Conservation (phyloP, 2,329 filamentous ascomycete genomes). For the Emmonsia crescens region DNA sequence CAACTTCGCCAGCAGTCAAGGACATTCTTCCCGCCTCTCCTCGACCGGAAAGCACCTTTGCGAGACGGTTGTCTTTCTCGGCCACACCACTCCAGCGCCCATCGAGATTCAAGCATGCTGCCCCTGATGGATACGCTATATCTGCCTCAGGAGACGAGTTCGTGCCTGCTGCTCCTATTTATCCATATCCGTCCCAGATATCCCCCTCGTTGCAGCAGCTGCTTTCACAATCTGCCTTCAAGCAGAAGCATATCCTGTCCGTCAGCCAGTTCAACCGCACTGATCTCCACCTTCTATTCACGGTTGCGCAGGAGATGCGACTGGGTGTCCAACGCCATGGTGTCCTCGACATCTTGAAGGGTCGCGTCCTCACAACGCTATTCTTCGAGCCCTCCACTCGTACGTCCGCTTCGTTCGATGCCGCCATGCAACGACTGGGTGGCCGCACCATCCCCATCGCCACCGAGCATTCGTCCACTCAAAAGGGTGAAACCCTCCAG, state of each 20-base stretch:
- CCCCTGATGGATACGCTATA: conserved; percentile 15
- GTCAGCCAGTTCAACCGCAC: conserved; percentile 81
- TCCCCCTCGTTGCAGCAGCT: conserved; percentile 56
- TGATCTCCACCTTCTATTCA: conserved; percentile 88
- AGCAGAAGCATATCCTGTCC: conserved; percentile 78
- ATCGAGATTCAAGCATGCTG: conserved; percentile 16
- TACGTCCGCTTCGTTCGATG: conserved; percentile 91
- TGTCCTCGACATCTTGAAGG: conserved; percentile 74
- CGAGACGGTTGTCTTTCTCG: conserved; percentile 27
- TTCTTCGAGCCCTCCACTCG: conserved; percentile 98
- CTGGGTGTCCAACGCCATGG: conserved; percentile 88
- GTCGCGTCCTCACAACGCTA: conserved; percentile 77
- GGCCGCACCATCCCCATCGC: conserved; percentile 74
- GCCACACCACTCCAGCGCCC: conserved; percentile 28
- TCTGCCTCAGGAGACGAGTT: conserved; percentile 22
- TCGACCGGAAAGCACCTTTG: conserved; percentile 27
- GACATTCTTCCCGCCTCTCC: conserved; percentile 32
- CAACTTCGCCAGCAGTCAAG: conserved; percentile 33
- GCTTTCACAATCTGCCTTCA: conserved; percentile 73
- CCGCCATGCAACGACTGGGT: conserved; percentile 95
- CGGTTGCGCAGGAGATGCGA: conserved; percentile 95
- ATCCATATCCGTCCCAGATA: conserved; percentile 41
- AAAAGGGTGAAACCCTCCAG: conserved; percentile 89
- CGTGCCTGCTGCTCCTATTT: conserved; percentile 26
- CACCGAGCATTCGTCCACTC: conserved; percentile 73